Evolutionary conservation across 495 filamentous ascomycete species (phyloP).

Genomic region (Sordaria brevicollis): DNA sequence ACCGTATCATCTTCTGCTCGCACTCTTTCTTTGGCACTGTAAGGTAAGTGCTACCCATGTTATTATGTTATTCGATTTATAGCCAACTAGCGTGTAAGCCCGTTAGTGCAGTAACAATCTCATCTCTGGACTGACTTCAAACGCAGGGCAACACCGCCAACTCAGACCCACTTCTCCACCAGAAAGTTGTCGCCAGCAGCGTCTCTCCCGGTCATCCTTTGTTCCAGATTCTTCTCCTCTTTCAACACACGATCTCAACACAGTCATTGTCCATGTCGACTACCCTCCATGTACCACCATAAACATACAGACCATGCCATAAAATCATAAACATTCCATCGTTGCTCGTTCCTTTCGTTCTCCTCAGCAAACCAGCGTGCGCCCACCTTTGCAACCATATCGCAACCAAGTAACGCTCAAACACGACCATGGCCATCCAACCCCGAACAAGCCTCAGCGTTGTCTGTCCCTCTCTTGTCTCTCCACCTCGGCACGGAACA

Average conservation of each 20-base stretch:
- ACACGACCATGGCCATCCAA: background rate
- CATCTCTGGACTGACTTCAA: no score
- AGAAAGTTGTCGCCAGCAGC: background rate
- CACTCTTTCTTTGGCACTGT: background rate
- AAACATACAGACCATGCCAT: background rate
- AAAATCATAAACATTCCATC: background rate
- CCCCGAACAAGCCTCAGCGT: background rate
- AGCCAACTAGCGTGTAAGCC: no score
- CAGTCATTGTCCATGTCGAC: background rate
- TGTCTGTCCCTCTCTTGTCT: conserved; percentile 17
- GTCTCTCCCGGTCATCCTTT: background rate
- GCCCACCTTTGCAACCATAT: background rate
- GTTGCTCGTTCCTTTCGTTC: no score
- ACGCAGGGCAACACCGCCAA: background rate
- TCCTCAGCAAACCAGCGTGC: background rate
- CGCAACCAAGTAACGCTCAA: background rate
- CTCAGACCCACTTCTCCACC: background rate
- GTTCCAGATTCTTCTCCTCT: background rate
- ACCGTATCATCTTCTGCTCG: no score
- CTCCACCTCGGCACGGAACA: conserved; percentile 26
- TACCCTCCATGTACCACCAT: background rate
- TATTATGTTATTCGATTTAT: no score
- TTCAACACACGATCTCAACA: background rate
- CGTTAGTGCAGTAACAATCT: background rate
- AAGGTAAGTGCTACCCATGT: no score